Conservation (phyloP, 1,139 yeast species). For the Debaryomyces psychrophilus region DNA sequence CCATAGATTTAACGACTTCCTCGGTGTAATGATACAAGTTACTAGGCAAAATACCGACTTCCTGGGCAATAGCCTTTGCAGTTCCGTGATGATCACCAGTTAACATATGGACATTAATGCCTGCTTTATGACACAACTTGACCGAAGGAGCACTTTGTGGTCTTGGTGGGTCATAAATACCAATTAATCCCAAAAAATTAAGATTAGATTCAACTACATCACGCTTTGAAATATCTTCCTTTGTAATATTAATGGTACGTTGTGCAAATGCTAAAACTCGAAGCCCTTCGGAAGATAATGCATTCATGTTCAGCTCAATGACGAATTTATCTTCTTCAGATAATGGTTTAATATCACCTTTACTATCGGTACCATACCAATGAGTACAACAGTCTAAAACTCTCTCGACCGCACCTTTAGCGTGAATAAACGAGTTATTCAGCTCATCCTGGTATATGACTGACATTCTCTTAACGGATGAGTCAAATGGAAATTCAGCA, state of each 20-base stretch:
- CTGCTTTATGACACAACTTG: slow-evolving; percentile 70
- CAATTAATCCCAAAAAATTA: slow-evolving; percentile 69
- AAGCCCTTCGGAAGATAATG: slow-evolving; percentile 68
- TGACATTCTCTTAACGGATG: slow-evolving; percentile 76
- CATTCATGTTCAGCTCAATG: slow-evolving; percentile 62
- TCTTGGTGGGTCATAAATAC: slow-evolving; percentile 85
- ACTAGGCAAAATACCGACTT: slow-evolving; percentile 80
- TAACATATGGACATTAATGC: slow-evolving; percentile 81
- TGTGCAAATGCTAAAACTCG: slow-evolving; percentile 75
- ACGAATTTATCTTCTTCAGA: slow-evolving; percentile 41
- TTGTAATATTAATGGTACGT: slow-evolving; percentile 27
- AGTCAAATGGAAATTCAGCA: slow-evolving; percentile 77
- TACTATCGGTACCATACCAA: slow-evolving; percentile 46
- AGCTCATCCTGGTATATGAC: slow-evolving; percentile 50
- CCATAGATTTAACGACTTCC: slow-evolving; percentile 67
- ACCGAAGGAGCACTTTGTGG: slow-evolving; percentile 72
- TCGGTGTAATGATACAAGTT: slow-evolving; percentile 64
- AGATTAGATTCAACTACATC: slow-evolving; percentile 58
- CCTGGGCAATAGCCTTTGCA: slow-evolving; percentile 80
- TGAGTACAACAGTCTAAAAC: slow-evolving; percentile 59
- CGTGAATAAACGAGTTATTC: slow-evolving; percentile 45
- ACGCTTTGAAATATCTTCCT: slow-evolving; percentile 41
- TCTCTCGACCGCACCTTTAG: slow-evolving; percentile 84
- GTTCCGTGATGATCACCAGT: slow-evolving; percentile 88
- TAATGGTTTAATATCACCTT: slow-evolving; percentile 33